Base-by-base conservation (phyloP, 768 basidiomycete genomes). In the Xanthoconium purpureum region DNA sequence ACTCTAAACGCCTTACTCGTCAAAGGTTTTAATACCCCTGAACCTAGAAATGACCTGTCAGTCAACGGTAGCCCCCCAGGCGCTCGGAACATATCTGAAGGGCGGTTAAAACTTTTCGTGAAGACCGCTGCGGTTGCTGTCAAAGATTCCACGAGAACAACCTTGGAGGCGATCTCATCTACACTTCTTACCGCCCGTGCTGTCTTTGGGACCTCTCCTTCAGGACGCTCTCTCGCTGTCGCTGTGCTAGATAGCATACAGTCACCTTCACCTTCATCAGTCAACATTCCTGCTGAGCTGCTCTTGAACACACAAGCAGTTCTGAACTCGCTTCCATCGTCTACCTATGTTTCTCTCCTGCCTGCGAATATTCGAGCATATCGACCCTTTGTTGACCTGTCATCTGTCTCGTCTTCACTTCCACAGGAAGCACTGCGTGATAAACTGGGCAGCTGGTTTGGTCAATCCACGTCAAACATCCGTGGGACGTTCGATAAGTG, bases 351-450 rank as follows among this genome's bases (percentile, higher is more conserved):
- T 58, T 80, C 85, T 15, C 79, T 91, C 52, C 80, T 98, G 0
- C 92, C 94, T 0, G 65, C 77, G 1, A 80, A 76, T 56, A 80
- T 98, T 57, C 81, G 80, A 60, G 79, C 81, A 6, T 97, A 94
- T 71, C 90, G 86, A 63, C 94, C 94, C 10, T 95, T 91, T 69
- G 82, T 96, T 57, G 88, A 94, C 63, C 73, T 86, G 7, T 74
- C 78, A 10, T 84, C 89, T 1, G 69, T 83, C 0, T 81, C 84
- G 5, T 77, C 84, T 17, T 75, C 76, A 3, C 70, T 86, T 24
- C 69, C 80, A 5, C 75, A 75, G 43, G 62, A 70, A 1, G 67
- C 75, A 28, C 72, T 89, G 47, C 59, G 68, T 18, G 67, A 75
- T 17, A 82, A 78, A 53, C 69, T 92, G 13, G 67, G 74, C 6